Evolutionary conservation across 768 basidiomycete species (phyloP).

Genomic region (Rhodocollybia butyracea): DNA sequence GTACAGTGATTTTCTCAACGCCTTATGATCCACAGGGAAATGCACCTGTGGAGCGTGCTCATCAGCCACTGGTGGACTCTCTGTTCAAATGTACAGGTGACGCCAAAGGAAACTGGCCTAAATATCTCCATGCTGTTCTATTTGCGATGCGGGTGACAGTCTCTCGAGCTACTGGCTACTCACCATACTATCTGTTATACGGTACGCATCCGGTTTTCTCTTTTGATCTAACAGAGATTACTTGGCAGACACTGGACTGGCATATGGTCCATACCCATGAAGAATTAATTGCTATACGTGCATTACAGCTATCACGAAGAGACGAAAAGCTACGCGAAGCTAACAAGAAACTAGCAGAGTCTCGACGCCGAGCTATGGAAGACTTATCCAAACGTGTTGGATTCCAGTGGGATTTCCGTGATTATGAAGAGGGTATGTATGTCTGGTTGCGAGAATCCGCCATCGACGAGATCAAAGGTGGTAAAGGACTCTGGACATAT

Average conservation of each 20-base stretch:
- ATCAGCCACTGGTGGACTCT: conserved; percentile 20
- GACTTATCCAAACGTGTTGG: conserved; percentile 17
- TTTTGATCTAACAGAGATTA: no score
- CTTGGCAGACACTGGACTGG: no score
- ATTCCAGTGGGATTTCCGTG: conserved; percentile 10
- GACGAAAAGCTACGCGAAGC: no score
- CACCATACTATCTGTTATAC: no score
- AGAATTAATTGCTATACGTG: no score
- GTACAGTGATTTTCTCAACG: conserved; percentile 23
- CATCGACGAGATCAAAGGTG: conserved; percentile 25
- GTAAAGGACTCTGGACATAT: no score
- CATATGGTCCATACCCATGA: no score
- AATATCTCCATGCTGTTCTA: conserved; percentile 18
- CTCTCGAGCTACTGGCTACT: no score
- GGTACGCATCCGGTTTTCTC: no score
- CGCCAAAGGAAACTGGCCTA: conserved; percentile 21
- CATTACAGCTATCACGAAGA: no score
- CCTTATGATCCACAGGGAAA: conserved; percentile 28
- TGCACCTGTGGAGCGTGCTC: conserved; percentile 24
- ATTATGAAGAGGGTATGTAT: conserved; percentile 24
- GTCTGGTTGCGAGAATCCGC: conserved; percentile 28
- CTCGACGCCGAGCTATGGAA: conserved; percentile 17
- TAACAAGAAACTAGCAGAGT: no score
- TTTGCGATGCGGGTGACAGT: no score
- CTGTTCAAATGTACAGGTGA: conserved; percentile 18